Evolutionary conservation across 2,329 filamentous ascomycete species (phyloP), one percentile per base, ranked within the genome.

Genomic region (Alternaria alternata): DNA sequence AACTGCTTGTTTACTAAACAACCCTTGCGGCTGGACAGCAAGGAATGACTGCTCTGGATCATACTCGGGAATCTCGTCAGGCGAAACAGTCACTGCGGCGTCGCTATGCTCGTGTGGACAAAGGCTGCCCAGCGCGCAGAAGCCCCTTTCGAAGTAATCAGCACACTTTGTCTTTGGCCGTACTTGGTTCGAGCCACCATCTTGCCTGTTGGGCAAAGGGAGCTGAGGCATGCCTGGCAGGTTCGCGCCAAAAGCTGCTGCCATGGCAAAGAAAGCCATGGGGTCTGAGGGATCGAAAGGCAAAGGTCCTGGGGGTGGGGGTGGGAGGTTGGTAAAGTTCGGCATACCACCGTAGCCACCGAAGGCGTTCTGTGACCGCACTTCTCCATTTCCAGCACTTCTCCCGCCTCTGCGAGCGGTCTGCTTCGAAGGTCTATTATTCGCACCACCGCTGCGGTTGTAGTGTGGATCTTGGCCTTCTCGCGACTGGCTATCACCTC

Each of bases 61-160:
- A 68, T 90, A 89, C 69, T 88, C 87, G 79, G 63, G 56, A 7
- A 67, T 51, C 18, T 47, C 20, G 14, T 54, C 53, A 18, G 71
- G 61, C 63, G 66, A 44, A n/a, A 64, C 8, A 9, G 43, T 32
- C n/a, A 61, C 43, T 3, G 54, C 52, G 1, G 48, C 55, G 51
- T 84, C 82, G 8, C 86, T 87, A 72, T 94, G 91, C 67, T 92
- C 88, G 68, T 86, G 93, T 39, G 82, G 84, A 77, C 91, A 94
- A 22, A 83, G 85, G 67, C 83, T 87, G 3, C 90, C 90, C 39
- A 88, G 81, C 6, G 87, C 84, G 72, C 91, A 94, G 69, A 86
- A 92, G 0, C 91, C 91, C 67, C 91, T 91, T 1, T 81, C 86
- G 59, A 92, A 89, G 68, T 91, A 93, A 74, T 92, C 89, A 58